Base-by-base conservation (phyloP, 345 rosid genomes). In the Toxicodendron radicans region DNA sequence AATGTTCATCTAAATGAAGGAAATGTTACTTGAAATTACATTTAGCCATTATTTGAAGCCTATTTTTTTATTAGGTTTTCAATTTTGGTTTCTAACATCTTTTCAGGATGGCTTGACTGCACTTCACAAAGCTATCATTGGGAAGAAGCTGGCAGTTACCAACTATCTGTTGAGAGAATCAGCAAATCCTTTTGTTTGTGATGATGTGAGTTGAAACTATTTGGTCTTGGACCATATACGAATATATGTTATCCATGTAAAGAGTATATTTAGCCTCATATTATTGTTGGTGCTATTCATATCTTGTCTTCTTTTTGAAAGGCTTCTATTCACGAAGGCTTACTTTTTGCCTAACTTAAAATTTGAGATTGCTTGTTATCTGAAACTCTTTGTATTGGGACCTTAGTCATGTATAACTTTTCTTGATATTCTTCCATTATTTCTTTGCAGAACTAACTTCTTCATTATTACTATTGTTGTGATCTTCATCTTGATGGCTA, bases 151-250 rank as follows among this genome's bases (percentile, higher is more conserved):
- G 84, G 98, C 99, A 11, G 73, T 90, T 59, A 85, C 86, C 35
- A 85, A 89, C 84, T 92, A 90, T 83, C 91, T 92, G 48, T 80
- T 92, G 72, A 91, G 97, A 81, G 97, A 95, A 86, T 92, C 99
- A 0, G 97, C 97, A 43, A 87, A 88, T 76, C 98, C 98, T 38
- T 90, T 95, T 80, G 90, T 89, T 74, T 79, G 75, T 56, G 97
- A 92, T 81, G 74, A 90, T 71, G 99, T 95, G 68, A 82, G 87
- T 77, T 58, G 21, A 63, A 46, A 58, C 49, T 59, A 38, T 49
- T 76, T 62, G 21, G 27, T 48, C 58, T 58, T 64, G 17, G 54
- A 64, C 24, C 59, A 11, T 46, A 38, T 38, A 38, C 43, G n/a
- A 7, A 43, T 65, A 13, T 11, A 38, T 63, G 10, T 58, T 56